phyloP scores from a whole-genome alignment of 2,329 filamentous ascomycete species.

The Ophiostoma sp. region DNA sequence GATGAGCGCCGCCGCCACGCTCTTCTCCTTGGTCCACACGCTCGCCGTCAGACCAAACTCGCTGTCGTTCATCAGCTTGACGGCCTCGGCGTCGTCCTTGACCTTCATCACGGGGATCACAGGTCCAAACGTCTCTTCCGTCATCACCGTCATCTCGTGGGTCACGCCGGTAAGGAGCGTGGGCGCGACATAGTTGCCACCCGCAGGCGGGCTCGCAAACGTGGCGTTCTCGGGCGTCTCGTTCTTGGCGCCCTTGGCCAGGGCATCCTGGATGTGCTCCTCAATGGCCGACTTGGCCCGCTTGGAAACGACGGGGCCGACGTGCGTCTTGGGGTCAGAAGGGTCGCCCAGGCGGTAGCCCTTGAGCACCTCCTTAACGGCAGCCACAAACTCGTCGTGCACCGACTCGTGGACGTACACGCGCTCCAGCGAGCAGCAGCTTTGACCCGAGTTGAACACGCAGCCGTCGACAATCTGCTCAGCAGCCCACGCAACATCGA shows the following conservation, averaged over 20 bases:
- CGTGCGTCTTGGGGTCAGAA: conserved; percentile 67
- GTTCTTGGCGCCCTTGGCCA: conserved; percentile 77
- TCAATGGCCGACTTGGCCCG: conserved; percentile 70
- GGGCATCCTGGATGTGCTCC: conserved; percentile 73
- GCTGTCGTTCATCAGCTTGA: conserved; percentile 87
- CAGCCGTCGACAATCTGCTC: conserved; percentile 92
- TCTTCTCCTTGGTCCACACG: conserved; percentile 89
- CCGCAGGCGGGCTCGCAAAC: conserved; percentile 65
- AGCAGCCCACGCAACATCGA: conserved; percentile 84
- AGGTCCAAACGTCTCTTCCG: conserved; percentile 89
- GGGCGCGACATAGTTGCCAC: conserved; percentile 84
- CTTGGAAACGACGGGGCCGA: conserved; percentile 85
- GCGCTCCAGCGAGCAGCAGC: conserved; percentile 87
- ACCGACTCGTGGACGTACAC: conserved; percentile 85
- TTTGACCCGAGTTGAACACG: conserved; percentile 98
- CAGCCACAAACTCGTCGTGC: conserved; percentile 75
- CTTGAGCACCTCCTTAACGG: conserved; percentile 71
- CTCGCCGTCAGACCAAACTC: conserved; percentile 93
- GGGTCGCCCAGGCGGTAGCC: conserved; percentile 88
- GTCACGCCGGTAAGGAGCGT: conserved; percentile 74
- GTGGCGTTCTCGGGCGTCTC: conserved; percentile 71
- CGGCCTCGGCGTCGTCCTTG: conserved; percentile 70
- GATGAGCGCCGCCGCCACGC: conserved; percentile 67
- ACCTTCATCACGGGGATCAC: conserved; percentile 89
- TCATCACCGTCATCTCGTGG: conserved; percentile 85